Base-by-base conservation (phyloP, 2,329 filamentous ascomycete genomes). In the Hypoxylon sp. region DNA sequence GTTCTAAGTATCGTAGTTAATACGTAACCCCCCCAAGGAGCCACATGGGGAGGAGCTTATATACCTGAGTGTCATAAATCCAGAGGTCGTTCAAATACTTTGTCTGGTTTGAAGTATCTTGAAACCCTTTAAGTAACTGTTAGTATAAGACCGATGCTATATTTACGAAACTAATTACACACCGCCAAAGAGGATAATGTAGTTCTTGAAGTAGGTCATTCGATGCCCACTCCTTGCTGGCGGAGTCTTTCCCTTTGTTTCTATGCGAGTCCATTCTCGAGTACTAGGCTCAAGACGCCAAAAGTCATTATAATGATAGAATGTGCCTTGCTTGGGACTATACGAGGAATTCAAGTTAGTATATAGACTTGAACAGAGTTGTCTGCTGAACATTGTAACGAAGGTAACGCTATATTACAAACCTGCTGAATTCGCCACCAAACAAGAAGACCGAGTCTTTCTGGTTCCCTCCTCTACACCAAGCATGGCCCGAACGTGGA, bases 291-390 rank as follows among this genome's bases (percentile, higher is more conserved):
- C 94, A 44, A 98, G 85, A 51, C 91, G 86, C 94, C 95, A 99
- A 77, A 99, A 98, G 79, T 98, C 95, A 73, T 97, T 97, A 81
- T 99, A 99, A 79, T 99, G 95, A 77, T 99, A 97, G 74, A 99
- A 99, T 0, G 94, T 98, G 3, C 95, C 95, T 79, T 98, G 95
- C 76, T 97, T 98, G 1, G 95, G 95, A 60, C 71, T 74, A 53
- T 54, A 59, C 5, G 15, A 2, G 22, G n/a, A 4, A 28, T 43
- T 13, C 22, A 26, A 15, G 22, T 19, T 5, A 28, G 68, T 32
- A 41, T 19, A 69, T 24, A 48, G 30, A 41, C 41, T 1, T 32
- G 22, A 5, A 22, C 52, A 19, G 28, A 2, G 17, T 48, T 41
- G 8, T 20, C 19, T 32, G 19, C 51, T 39, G 41, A 28, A 46